Evolutionary conservation across 2,329 filamentous ascomycete species (phyloP).

Genomic region (Didymella exigua): DNA sequence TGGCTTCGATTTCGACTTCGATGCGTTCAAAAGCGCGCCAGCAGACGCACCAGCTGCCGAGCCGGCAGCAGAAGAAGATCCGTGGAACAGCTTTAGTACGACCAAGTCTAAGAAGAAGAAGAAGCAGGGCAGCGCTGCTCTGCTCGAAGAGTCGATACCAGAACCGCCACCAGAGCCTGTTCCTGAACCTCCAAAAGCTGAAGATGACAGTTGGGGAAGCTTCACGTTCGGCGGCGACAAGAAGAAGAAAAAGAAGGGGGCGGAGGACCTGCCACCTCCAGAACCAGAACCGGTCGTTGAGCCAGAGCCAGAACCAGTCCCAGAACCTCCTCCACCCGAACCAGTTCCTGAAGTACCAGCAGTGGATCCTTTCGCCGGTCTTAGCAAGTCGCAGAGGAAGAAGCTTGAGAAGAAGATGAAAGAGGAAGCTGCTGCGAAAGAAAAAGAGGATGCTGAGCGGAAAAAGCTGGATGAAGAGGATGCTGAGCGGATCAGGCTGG

Average conservation of each 20-base stretch:
- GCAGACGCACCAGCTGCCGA: constrained; percentile 19
- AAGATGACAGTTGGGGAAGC: constrained; percentile 37
- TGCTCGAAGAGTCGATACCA: constrained; percentile 21
- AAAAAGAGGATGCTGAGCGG: constrained; percentile 30
- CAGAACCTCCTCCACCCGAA: constrained; percentile 33
- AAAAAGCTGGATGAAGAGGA: constrained; percentile 32
- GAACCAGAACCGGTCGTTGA: constrained; percentile 23
- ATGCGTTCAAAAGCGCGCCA: constrained; percentile 34
- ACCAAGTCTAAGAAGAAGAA: constrained; percentile 54
- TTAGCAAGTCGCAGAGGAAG: constrained; percentile 40
- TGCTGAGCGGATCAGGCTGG: constrained; percentile 19
- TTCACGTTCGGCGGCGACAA: constrained; percentile 35
- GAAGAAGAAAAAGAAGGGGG: constrained; percentile 44
- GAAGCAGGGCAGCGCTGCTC: constrained; percentile 36
- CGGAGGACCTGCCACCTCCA: constrained; percentile 28
- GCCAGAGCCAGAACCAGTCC: constrained; percentile 31
- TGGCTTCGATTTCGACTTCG: constrained; percentile 46
- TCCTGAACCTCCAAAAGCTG: constrained; percentile 24
- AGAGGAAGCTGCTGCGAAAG: constrained; percentile 36
- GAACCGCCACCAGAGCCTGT: constrained; percentile 36
- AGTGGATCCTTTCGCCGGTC: constrained; percentile 37
- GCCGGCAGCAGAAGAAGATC: constrained; percentile 38
- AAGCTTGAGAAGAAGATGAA: constrained; percentile 47
- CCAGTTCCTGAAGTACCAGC: constrained; percentile 48
- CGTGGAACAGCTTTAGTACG: constrained; percentile 43